phyloP scores from a whole-genome alignment of 352 stramenopile genomes.

The Phytophthora hibernalis region DNA sequence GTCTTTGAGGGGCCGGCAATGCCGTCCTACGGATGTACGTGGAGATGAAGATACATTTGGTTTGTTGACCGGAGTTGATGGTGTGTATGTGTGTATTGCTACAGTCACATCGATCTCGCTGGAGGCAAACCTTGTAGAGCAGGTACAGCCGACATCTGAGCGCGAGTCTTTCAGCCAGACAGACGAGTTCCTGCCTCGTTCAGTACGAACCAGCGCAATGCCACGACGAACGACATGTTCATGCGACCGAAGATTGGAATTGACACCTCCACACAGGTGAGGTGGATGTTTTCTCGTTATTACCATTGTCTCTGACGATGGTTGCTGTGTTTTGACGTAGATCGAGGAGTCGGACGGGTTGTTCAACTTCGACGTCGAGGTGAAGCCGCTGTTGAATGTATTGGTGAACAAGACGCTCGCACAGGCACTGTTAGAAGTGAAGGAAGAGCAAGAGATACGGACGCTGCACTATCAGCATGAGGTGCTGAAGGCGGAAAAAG shows the following conservation, averaged over 20 bases:
- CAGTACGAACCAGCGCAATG: slow-evolving; percentile 41
- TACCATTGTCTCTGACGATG: neutral
- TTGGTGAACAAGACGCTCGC: slow-evolving; percentile 86
- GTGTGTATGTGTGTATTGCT: neutral
- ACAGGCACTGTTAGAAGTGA: slow-evolving; percentile 78
- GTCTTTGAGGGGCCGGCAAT: slow-evolving; percentile 47
- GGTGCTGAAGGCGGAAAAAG: slow-evolving; percentile 48
- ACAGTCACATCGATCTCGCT: slow-evolving; percentile 65
- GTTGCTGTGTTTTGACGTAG: slow-evolving; percentile 28
- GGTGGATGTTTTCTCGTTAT: neutral
- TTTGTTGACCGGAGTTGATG: neutral
- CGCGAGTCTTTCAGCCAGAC: slow-evolving; percentile 70
- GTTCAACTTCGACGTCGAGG: slow-evolving; percentile 86
- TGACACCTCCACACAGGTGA: slow-evolving; percentile 74
- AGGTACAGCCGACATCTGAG: slow-evolving; percentile 39
- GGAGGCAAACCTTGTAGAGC: slow-evolving; percentile 72
- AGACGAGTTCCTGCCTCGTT: slow-evolving; percentile 63
- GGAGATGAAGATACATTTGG: neutral
- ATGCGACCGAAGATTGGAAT: slow-evolving; percentile 75
- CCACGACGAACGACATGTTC: slow-evolving; percentile 57
- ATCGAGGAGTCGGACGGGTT: slow-evolving; percentile 77
- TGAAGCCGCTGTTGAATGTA: slow-evolving; percentile 77
- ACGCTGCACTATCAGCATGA: slow-evolving; percentile 49
- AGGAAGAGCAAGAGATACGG: slow-evolving; percentile 76
- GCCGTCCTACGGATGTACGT: slow-evolving; percentile 48